These are phyloP conservation scores for Cladobotryum mycophilum DNA, from an alignment of 2,329 filamentous ascomycete genomes.

Conservation along the genomic window DNA sequence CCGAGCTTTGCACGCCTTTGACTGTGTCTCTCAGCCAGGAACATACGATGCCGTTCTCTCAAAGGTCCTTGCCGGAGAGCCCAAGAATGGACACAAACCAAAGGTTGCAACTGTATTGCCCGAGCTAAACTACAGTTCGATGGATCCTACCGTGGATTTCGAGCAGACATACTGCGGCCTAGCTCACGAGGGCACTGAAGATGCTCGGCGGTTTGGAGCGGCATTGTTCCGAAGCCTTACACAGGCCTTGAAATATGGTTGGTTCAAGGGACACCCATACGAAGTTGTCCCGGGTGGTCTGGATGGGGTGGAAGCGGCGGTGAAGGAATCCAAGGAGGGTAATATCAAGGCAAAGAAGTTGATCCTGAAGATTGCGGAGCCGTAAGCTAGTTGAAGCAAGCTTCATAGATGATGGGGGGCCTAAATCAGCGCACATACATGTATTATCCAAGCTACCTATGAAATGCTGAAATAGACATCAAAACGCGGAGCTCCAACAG, in stretches of 20 bases:
- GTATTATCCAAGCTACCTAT: no score
- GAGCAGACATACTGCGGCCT: background rate
- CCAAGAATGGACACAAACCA: background rate
- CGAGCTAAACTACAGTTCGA: background rate
- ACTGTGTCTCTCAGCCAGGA: constrained; percentile 5
- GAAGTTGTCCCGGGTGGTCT: constrained; percentile 13
- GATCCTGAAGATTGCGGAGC: background rate
- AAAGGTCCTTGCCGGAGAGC: background rate
- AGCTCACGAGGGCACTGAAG: background rate
- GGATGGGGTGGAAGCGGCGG: constrained; percentile 7
- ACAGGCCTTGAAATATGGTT: constrained; percentile 11
- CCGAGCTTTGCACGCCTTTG: constrained; percentile 8
- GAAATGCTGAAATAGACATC: no score
- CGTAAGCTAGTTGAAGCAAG: no score
- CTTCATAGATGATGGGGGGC: no score
- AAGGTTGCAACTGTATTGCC: background rate
- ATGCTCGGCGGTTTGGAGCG: constrained; percentile 1
- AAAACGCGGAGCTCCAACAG: no score
- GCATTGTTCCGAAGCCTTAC: background rate
- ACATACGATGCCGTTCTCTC: constrained; percentile 1
- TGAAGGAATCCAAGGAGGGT: constrained; percentile 9
- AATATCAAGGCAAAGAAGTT: constrained; percentile 9
- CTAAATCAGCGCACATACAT: no score
- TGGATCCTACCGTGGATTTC: no score
- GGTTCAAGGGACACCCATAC: constrained; percentile 11